Evolutionary conservation across 768 basidiomycete species (phyloP).

Genomic region (Holtermanniella nyarrowii): DNA sequence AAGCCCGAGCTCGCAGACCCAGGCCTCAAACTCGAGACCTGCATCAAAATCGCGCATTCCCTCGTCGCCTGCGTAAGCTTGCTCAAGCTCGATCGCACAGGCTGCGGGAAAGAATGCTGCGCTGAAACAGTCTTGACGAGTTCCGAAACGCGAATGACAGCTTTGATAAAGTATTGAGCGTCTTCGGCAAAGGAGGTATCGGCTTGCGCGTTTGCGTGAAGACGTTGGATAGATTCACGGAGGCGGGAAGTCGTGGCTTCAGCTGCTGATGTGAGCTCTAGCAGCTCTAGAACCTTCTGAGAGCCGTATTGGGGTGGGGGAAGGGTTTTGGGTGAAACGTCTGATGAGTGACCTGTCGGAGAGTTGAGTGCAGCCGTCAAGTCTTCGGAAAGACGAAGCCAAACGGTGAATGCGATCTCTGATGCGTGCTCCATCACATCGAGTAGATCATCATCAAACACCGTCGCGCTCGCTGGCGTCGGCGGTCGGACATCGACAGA

Average conservation of each 20-base stretch:
- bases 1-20: slow-evolving; percentile 12
- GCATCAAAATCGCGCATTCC: slow-evolving; percentile 74
- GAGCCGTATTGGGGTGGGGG: slow-evolving; percentile 44
- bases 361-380: slow-evolving; percentile 37
- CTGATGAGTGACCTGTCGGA: slow-evolving; percentile 6
- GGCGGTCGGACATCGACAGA: slow-evolving; percentile 41
- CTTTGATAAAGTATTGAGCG: slow-evolving; percentile 73
- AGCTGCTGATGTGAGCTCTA: slow-evolving; percentile 48
- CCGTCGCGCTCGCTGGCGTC: slow-evolving; percentile 48
- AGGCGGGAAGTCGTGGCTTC: slow-evolving; percentile 57
- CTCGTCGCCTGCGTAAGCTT: slow-evolving; percentile 72
- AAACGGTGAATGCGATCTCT: slow-evolving; percentile 67
- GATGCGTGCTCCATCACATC: slow-evolving; percentile 69
- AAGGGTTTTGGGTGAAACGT: slow-evolving; percentile 39
- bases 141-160: slow-evolving; percentile 65
- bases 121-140: slow-evolving; percentile 55
- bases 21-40: slow-evolving; percentile 70
- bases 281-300: slow-evolving; percentile 21
- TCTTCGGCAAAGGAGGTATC: slow-evolving; percentile 61
- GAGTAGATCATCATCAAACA: slow-evolving; percentile 68
- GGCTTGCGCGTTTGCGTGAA: slow-evolving; percentile 55
- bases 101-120: slow-evolving; percentile 50
- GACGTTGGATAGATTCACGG: slow-evolving; percentile 50
- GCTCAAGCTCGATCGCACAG: slow-evolving; percentile 60
- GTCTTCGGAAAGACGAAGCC: slow-evolving; percentile 68